A percentile compares a stretch with the other conserved stretches of the same genome.
Evolutionary conservation across 1,139 yeast species (phyloP).

Genomic region (Yamadazyma diospyri): DNA sequence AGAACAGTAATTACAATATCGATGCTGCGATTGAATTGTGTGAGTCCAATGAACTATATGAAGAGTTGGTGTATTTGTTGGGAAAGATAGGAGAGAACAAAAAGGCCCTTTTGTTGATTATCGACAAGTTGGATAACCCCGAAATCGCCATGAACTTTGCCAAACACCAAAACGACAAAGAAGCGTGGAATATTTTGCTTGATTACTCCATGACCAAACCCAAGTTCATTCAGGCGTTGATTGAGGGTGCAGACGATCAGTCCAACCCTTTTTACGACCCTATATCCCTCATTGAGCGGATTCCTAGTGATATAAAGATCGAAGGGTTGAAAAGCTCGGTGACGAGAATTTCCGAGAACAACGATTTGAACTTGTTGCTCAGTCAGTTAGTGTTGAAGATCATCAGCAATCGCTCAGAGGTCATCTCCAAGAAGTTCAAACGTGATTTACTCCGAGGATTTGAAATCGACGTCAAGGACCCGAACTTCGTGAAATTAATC

Average conservation of each 20-base stretch:
- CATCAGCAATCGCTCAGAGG: constrained; percentile 56
- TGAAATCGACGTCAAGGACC: constrained; percentile 21
- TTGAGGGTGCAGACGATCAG: constrained; percentile 64
- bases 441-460: constrained; percentile 41
- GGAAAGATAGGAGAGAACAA: constrained; percentile 82
- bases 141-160: constrained; percentile 81
- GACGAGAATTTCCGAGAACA: constrained; percentile 60
- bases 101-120: constrained; percentile 71
- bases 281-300: constrained; percentile 57
- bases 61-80: constrained; percentile 76
- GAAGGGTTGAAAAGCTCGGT: constrained; percentile 64
- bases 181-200: constrained; percentile 74
- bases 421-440: constrained; percentile 35
- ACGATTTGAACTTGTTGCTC: constrained; percentile 56
- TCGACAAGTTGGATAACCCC: constrained; percentile 75
- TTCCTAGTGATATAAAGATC: constrained; percentile 61
- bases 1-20: constrained; percentile 58
- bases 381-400: constrained; percentile 60
- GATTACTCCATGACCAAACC: constrained; percentile 73
- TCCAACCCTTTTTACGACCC: constrained; percentile 57
- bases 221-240: constrained; percentile 65
- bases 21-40: constrained; percentile 67
- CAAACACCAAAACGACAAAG: constrained; percentile 63
- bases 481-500: constrained; percentile 16
- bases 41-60: constrained; percentile 45